Evolutionary conservation across 2,329 filamentous ascomycete genomes (phyloP).

Genomic region (Phialocephala subalpina): DNA sequence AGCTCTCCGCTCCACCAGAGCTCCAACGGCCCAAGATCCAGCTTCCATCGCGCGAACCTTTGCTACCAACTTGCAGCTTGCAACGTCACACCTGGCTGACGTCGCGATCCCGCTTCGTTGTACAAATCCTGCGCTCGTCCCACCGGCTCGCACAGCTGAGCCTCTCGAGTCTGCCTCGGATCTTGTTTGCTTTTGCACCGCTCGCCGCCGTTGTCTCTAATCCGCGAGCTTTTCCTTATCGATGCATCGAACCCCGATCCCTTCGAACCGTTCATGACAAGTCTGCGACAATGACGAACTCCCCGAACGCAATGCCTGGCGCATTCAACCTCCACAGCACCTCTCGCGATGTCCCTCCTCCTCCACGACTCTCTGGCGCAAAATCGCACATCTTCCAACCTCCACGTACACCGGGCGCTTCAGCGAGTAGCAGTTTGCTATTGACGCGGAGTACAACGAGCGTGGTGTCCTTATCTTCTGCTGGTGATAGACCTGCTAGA

Average conservation of each 20-base stretch:
- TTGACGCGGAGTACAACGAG: slow-evolving; percentile 37
- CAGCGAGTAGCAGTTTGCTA: slow-evolving; percentile 44
- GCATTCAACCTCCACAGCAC: slow-evolving; percentile 35
- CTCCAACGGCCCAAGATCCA: background rate
- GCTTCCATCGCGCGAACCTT: background rate
- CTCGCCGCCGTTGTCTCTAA: slow-evolving; percentile 7
- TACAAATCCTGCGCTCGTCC: background rate
- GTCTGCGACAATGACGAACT: slow-evolving; percentile 33
- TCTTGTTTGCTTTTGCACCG: slow-evolving; percentile 16
- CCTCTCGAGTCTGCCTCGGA: slow-evolving; percentile 29
- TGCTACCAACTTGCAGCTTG: background rate
- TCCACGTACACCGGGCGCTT: slow-evolving; percentile 49
- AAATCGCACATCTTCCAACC: slow-evolving; percentile 52
- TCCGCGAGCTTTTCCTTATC: background rate
- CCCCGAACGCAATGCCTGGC: slow-evolving; percentile 35
- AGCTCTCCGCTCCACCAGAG: background rate
- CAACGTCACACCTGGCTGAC: slow-evolving; percentile 18
- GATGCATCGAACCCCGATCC: slow-evolving; percentile 3
- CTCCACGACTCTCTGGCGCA: slow-evolving; percentile 40
- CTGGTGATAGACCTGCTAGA: slow-evolving; percentile 18
- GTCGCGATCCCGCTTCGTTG: background rate
- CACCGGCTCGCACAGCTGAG: slow-evolving; percentile 20
- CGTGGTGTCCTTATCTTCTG: slow-evolving; percentile 27
- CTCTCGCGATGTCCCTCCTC: slow-evolving; percentile 25
- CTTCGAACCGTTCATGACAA: background rate